Conservation (phyloP, 768 basidiomycete genomes). For the Lactarius hatsudake region DNA sequence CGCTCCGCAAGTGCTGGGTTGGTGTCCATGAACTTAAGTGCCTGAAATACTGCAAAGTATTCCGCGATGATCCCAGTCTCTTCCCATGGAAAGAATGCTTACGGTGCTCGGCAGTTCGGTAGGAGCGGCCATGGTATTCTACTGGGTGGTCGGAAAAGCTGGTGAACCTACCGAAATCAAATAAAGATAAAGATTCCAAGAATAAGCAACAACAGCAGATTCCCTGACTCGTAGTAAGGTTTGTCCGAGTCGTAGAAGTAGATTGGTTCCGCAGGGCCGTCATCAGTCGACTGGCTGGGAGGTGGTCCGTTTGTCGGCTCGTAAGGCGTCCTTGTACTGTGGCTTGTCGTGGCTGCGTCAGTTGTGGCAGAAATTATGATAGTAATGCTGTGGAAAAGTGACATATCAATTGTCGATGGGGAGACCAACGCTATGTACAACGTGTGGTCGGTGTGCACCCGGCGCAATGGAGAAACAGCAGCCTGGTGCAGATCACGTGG, state of each 20-base stretch:
- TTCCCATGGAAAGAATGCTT: constrained; percentile 6
- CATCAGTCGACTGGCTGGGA: neutral
- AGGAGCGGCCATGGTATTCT: constrained; percentile 9
- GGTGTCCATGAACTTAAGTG: constrained; percentile 21
- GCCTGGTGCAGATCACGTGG: constrained; percentile 10
- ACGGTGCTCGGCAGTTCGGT: constrained; percentile 27
- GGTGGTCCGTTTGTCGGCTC: neutral
- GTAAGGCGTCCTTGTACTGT: neutral
- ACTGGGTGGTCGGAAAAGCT: constrained; percentile 23
- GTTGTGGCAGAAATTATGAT: neutral
- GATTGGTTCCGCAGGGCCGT: neutral
- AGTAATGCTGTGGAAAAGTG: constrained; percentile 6
- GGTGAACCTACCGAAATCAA: constrained; percentile 19
- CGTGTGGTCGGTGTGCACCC: neutral
- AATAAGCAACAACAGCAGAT: neutral
- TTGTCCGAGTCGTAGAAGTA: constrained; percentile 20
- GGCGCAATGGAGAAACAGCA: neutral
- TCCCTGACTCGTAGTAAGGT: constrained; percentile 20
- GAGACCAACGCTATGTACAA: neutral
- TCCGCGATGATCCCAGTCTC: neutral
- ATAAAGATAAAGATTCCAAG: neutral
- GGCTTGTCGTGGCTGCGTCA: neutral
- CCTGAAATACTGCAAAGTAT: constrained; percentile 23
- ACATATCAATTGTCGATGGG: neutral
- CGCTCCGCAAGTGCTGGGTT: constrained; percentile 15